Percentiles rank a stretch among this genome's conserved stretches.
Conservation (phyloP, 148 eudicot genomes). For the Pharnaceum exiguum region DNA sequence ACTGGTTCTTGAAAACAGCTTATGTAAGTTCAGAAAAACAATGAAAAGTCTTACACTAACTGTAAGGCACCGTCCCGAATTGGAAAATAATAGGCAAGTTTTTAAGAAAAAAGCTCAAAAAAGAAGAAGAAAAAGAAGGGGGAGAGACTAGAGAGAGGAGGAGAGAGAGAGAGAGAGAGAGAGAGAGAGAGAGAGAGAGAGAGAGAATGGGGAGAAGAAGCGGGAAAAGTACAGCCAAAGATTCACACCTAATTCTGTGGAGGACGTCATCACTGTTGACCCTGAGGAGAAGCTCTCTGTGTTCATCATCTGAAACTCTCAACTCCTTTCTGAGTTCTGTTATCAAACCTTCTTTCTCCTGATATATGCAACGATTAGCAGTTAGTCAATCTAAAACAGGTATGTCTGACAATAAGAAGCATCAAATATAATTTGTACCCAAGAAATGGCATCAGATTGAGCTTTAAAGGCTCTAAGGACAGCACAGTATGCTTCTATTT, state of each 20-base stretch:
- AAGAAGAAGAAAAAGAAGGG: too few species aligned
- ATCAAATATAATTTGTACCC: slow-evolving; percentile 47
- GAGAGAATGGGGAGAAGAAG: background rate
- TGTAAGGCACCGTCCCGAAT: too few species aligned
- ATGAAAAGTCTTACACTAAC: too few species aligned
- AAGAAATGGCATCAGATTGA: slow-evolving; percentile 89
- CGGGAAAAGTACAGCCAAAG: background rate
- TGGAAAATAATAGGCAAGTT: too few species aligned
- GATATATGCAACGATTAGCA: slow-evolving; percentile 10
- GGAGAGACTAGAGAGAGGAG: too few species aligned
- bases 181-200: background rate
- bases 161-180: too few species aligned
- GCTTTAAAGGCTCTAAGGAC: slow-evolving; percentile 93
- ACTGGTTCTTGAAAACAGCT: too few species aligned
- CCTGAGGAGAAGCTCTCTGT: slow-evolving; percentile 73
- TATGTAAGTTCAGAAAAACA: too few species aligned
- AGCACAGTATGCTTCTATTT: slow-evolving; percentile 83
- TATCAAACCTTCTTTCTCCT: slow-evolving; percentile 91
- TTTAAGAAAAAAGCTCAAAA: too few species aligned
- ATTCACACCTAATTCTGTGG: slow-evolving; percentile 59
- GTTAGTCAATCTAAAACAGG: slow-evolving; percentile 21
- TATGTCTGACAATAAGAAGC: slow-evolving; percentile 5
- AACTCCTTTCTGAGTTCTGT: slow-evolving; percentile 93
- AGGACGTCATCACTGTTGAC: slow-evolving; percentile 74
- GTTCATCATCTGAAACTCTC: slow-evolving; percentile 96